Evolutionary conservation across 257 asterid species (phyloP).

Genomic region (Jacaranda mimosifolia): DNA sequence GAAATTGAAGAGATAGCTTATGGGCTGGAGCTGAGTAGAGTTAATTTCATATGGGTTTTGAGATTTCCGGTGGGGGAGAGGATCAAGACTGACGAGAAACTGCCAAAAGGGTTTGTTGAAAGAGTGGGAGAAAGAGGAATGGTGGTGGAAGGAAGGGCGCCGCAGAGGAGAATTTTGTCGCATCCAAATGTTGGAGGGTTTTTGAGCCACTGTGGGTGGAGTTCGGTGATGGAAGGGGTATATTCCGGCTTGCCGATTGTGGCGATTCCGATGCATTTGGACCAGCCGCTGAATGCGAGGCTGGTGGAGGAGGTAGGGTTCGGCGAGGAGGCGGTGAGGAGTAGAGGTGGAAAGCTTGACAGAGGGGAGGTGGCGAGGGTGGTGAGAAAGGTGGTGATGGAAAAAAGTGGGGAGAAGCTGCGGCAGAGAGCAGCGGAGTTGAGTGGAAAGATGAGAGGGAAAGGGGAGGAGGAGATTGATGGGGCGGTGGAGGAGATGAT

Average conservation of each 20-base stretch:
- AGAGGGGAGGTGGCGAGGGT: constrained; percentile 54
- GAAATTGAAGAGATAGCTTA: constrained; percentile 61
- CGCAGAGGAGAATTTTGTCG: constrained; percentile 55
- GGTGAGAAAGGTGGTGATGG: constrained; percentile 51
- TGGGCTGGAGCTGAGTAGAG: constrained; percentile 63
- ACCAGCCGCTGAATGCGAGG: constrained; percentile 72
- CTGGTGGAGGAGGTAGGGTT: constrained; percentile 57
- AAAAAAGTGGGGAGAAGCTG: constrained; percentile 27
- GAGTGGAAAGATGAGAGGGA: constrained; percentile 45
- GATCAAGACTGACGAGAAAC: constrained; percentile 19
- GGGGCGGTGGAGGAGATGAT: constrained; percentile 54
- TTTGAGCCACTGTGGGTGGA: constrained; percentile 76
- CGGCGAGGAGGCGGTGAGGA: constrained; percentile 65
- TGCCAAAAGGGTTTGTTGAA: constrained; percentile 57
- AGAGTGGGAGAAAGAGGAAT: constrained; percentile 55
- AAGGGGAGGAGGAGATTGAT: constrained; percentile 51
- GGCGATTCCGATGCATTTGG: constrained; percentile 72
- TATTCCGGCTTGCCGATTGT: constrained; percentile 58
- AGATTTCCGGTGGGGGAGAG: constrained; percentile 53
- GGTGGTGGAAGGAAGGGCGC: constrained; percentile 65
- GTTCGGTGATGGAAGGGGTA: constrained; percentile 64
- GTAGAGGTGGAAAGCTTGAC: constrained; percentile 45
- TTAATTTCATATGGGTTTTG: constrained; percentile 67
- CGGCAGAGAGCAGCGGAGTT: constrained; percentile 46
- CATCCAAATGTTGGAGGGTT: constrained; percentile 65